These are phyloP conservation scores for Rutidosis leptorrhynchoides DNA, from an alignment of 129 eudicot genomes.

Conservation along the genomic window DNA sequence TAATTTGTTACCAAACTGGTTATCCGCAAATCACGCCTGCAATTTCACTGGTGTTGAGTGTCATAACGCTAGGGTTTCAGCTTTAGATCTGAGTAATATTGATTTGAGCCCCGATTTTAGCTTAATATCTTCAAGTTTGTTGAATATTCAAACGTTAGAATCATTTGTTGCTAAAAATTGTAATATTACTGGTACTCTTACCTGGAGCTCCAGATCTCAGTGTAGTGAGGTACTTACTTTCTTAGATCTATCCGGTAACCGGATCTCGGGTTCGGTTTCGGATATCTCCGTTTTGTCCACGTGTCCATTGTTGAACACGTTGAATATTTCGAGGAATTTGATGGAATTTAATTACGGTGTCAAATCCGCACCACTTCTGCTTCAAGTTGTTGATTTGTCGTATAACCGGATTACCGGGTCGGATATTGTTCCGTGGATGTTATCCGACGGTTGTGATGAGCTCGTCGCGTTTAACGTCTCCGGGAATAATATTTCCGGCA, in stretches of 20 bases:
- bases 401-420: slow-evolving; percentile 50
- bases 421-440: slow-evolving; percentile 56
- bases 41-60: slow-evolving; percentile 56
- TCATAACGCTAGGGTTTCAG: slow-evolving; percentile 39
- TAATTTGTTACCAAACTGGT: slow-evolving; percentile 46
- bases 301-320: slow-evolving; percentile 40
- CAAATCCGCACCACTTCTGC: slow-evolving; percentile 4
- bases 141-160: slow-evolving; percentile 40
- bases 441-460: slow-evolving; percentile 46
- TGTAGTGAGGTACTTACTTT: slow-evolving; percentile 38
- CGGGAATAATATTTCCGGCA: slow-evolving; percentile 58
- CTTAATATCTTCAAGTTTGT: slow-evolving; percentile 36
- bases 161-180: slow-evolving; percentile 42
- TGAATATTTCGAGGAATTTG: slow-evolving; percentile 58
- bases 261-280: slow-evolving; percentile 58
- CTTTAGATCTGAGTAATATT: slow-evolving; percentile 50
- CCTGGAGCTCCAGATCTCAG: slow-evolving; percentile 35
- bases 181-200: slow-evolving; percentile 49
- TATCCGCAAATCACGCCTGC: slow-evolving; percentile 34
- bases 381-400: slow-evolving; percentile 59
- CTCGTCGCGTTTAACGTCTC: slow-evolving; percentile 49
- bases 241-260: slow-evolving; percentile 67
- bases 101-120: slow-evolving; percentile 41
- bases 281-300: slow-evolving; percentile 39
- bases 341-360: slow-evolving; percentile 44